Conservation (phyloP, 306 rosid species). For the Citrullus amarus region DNA sequence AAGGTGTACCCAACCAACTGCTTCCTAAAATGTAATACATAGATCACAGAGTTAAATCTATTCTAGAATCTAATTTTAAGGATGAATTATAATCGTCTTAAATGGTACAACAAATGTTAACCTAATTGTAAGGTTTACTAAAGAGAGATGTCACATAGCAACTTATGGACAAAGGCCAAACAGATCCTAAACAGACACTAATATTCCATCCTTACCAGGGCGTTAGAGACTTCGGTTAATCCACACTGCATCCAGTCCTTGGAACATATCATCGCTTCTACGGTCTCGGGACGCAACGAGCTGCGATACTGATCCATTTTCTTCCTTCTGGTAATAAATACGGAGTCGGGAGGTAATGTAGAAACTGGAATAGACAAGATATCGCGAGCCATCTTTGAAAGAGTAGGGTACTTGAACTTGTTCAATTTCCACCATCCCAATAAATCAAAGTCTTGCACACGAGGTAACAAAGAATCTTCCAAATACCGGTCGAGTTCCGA, state of each 20-base stretch:
- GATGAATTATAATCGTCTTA: constrained; percentile 6
- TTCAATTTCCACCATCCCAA: constrained; percentile 93
- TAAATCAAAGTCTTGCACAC: constrained; percentile 72
- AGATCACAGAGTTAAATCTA: not conserved
- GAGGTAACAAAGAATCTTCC: constrained; percentile 78
- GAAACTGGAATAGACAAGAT: constrained; percentile 62
- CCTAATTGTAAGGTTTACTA: not conserved
- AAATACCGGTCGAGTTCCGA: constrained; percentile 86
- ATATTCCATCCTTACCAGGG: constrained; percentile 50
- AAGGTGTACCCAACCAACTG: not conserved
- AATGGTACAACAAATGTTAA: constrained; percentile 7
- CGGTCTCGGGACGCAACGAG: constrained; percentile 73
- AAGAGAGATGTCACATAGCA: not conserved
- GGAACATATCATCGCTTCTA: constrained; percentile 83
- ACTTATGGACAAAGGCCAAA: not conserved
- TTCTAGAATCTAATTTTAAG: constrained; percentile 5
- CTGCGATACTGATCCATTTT: constrained; percentile 72
- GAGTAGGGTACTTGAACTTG: constrained; percentile 82
- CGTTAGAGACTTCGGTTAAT: constrained; percentile 29
- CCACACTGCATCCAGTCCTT: constrained; percentile 88
- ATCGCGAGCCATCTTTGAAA: constrained; percentile 92
- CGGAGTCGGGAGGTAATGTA: constrained; percentile 41
- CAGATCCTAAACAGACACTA: constrained; percentile 16
- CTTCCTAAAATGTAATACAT: not conserved
- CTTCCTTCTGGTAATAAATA: constrained; percentile 39